Evolutionary conservation across 768 basidiomycete genomes (phyloP), one percentile per base, ranked within the genome.

Genomic region (Lentinula detonsa): DNA sequence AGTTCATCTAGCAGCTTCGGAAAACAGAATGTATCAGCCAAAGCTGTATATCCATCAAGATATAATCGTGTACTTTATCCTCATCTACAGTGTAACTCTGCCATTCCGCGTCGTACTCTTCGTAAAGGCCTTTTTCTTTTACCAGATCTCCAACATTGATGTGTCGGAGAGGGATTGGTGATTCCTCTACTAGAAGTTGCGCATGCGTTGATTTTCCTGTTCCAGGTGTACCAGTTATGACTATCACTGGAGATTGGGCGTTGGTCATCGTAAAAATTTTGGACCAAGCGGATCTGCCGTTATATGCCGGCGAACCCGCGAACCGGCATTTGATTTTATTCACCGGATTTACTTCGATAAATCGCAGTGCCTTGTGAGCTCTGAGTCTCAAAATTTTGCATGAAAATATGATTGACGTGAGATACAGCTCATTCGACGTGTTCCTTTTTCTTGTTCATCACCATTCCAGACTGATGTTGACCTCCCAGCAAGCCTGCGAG

Each of bases 181-280:
- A 88, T 61, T 90, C 83, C 43, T 85, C 81, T 21, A 79, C 84
- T 49, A 98, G 83, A n/a, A 94, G 77, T 61, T 90, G 83, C 1
- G 95, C 92, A 73, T 93, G 93, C 0, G 94, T 95, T 3, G 96
- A 90, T 73, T 99, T 99, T 59, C 94, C 95, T 39, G 94, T 95
- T n/a, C 93, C 93, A 10, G 93, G 93, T 15, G 93, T 95, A 62
- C 93, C 94, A 46, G 93, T 95, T 66, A 95, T 85, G 65, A 95
- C 71, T 68, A 95, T 91, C 54, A 87, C 81, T 49, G 91, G 92
- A 28, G 58, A 23, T 40, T 50, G 50, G 33, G 55, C 21, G 15
- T 21, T n/a, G 31, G 53, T 23, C 62, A 60, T 63, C 8, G 57
- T 34, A 11, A 45, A 10, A 39, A n/a, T 56, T 61, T 40, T 21